These are phyloP conservation scores for Lactarius deliciosus DNA, from an alignment of 768 basidiomycete species.

Conservation along the genomic window DNA sequence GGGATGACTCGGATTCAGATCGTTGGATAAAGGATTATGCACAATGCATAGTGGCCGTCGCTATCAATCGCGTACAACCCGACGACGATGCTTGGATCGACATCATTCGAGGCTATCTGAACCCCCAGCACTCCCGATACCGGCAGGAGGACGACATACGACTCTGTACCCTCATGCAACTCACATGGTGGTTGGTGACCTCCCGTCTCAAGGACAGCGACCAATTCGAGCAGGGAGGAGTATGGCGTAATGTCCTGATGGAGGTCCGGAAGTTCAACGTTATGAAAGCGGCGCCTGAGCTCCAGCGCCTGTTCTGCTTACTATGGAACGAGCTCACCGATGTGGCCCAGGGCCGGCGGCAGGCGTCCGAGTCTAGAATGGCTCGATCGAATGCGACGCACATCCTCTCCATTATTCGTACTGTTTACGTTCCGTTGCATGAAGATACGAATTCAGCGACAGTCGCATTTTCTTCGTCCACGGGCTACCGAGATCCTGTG, in stretches of 20 bases:
- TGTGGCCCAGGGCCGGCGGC: neutral
- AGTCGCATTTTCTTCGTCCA: neutral
- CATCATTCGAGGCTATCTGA: neutral
- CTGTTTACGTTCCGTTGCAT: neutral
- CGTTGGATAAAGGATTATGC: neutral
- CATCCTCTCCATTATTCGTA: constrained; percentile 5
- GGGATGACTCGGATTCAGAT: neutral
- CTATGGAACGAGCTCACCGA: constrained; percentile 12
- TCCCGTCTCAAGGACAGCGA: constrained; percentile 1
- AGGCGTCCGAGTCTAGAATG: neutral
- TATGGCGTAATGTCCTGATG: neutral
- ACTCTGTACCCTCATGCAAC: constrained; percentile 7
- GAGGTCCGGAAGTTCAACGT: neutral
- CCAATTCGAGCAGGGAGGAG: neutral
- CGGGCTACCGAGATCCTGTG: neutral
- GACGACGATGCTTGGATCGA: neutral
- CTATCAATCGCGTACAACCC: constrained; percentile 1
- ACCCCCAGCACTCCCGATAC: neutral
- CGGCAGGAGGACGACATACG: neutral
- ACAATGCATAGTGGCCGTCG: constrained; percentile 15
- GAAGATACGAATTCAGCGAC: neutral
- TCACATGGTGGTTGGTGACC: neutral
- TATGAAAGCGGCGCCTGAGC: neutral
- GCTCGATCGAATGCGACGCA: neutral
- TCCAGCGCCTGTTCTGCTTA: constrained; percentile 4